A percentile compares a stretch with the other conserved stretches of the same genome.
phyloP scores from a whole-genome alignment of 1,284 basidiomycete species.

The Cryptococcus floricola region DNA sequence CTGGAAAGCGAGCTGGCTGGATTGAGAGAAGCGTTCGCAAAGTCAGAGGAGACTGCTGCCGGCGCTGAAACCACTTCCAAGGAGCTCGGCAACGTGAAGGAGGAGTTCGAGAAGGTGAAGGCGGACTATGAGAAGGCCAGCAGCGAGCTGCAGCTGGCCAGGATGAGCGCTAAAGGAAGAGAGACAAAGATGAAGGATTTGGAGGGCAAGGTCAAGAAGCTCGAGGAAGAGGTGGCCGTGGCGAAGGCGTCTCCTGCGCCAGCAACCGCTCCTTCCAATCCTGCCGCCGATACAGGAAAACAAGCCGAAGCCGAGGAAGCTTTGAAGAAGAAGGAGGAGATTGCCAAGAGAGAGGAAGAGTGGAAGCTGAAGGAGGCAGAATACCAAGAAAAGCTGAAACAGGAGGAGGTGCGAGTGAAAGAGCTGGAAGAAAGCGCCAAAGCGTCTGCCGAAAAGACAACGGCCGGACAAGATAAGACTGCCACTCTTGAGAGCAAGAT shows the following conservation, averaged over 20 bases:
- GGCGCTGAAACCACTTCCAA: conserved; percentile 18
- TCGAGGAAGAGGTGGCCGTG: conserved; percentile 11
- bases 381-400: background rate
- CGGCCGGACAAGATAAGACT: background rate
- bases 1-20: conserved; percentile 27
- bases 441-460: background rate
- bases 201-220: conserved; percentile 13
- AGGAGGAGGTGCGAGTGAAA: background rate
- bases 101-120: conserved; percentile 30
- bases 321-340: background rate
- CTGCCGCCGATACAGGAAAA: background rate
- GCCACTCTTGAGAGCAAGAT: conserved; percentile 8
- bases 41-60: conserved; percentile 21
- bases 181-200: conserved; percentile 20
- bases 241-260: background rate
- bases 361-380: background rate
- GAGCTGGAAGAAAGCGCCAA: background rate
- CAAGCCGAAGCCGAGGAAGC: conserved; percentile 7
- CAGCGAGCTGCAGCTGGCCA: conserved; percentile 13
- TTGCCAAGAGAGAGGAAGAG: background rate
- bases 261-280: background rate
- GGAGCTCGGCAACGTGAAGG: conserved; percentile 23
- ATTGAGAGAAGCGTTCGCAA: conserved; percentile 27
- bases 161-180: conserved; percentile 10
- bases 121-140: conserved; percentile 23